Percentiles rank a stretch among this genome's conserved stretches.
These are phyloP conservation scores for Fusarium nelsonii DNA, from an alignment of 2,329 filamentous ascomycete genomes.

Conservation along the genomic window DNA sequence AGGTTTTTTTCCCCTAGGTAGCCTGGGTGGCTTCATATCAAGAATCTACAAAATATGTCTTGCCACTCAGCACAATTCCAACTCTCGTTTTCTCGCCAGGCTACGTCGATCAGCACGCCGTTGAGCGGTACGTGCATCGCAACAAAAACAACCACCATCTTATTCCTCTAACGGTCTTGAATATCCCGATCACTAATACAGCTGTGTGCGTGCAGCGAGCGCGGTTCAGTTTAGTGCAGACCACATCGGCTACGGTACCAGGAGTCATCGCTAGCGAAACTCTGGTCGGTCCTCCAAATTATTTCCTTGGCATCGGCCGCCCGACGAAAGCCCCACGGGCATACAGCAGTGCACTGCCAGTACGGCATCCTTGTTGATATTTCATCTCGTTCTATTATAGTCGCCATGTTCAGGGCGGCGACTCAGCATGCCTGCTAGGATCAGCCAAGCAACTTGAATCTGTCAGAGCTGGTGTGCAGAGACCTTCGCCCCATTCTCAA, in stretches of 20 bases:
- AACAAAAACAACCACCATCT: slow-evolving; percentile 11
- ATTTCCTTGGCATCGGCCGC: slow-evolving; percentile 41
- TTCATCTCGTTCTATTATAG: slow-evolving; percentile 43
- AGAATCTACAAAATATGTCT: not conserved
- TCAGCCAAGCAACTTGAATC: slow-evolving; percentile 32
- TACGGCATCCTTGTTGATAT: slow-evolving; percentile 20
- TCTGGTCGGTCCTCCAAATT: slow-evolving; percentile 29
- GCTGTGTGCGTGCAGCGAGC: slow-evolving; percentile 16
- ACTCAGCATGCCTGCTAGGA: slow-evolving; percentile 46
- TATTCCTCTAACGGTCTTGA: slow-evolving; percentile 30
- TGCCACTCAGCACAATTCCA: slow-evolving; percentile 5
- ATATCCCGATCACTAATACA: slow-evolving; percentile 45
- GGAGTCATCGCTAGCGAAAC: slow-evolving; percentile 35
- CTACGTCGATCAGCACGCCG: slow-evolving; percentile 23
- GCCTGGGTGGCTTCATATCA: not conserved
- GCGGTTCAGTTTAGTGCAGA: slow-evolving; percentile 13
- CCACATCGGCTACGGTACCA: slow-evolving; percentile 34
- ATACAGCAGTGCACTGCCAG: not conserved
- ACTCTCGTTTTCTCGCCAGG: slow-evolving; percentile 5
- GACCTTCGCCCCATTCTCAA: slow-evolving; percentile 25
- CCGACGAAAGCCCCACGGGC: slow-evolving; percentile 22
- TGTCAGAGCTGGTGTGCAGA: slow-evolving; percentile 37
- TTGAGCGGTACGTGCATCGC: slow-evolving; percentile 38
- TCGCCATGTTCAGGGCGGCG: slow-evolving; percentile 30
- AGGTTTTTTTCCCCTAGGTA: too few relatives aligned